A percentile compares a stretch with the other conserved stretches of the same genome.
These are phyloP conservation scores for Agroathelia rolfsii DNA, from an alignment of 1,284 basidiomycete species.

Conservation along the genomic window DNA sequence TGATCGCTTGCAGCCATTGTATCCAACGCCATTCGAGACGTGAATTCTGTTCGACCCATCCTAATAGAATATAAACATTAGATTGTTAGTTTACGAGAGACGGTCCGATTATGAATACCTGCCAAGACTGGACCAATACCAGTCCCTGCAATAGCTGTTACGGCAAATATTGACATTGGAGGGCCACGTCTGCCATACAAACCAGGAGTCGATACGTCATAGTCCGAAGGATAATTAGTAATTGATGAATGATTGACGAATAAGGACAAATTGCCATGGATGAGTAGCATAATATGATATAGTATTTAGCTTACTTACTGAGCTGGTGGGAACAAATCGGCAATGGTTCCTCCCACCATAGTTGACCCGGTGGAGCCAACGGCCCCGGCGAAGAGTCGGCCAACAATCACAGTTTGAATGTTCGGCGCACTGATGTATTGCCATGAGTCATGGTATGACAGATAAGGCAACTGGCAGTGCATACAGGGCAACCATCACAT, in stretches of 20 bases:
- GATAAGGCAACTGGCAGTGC: conserved; percentile 10
- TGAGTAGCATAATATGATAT: conserved; percentile 2
- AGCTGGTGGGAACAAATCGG: conserved; percentile 31
- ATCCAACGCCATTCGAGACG: conserved; percentile 59
- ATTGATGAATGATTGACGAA: not conserved
- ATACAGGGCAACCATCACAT: conserved; percentile 30
- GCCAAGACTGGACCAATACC: conserved; percentile 45
- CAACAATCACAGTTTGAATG: conserved; percentile 21
- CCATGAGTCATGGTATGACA: not conserved
- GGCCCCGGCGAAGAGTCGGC: conserved; percentile 18
- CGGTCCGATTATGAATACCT: too few relatives aligned
- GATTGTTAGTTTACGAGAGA: too few relatives aligned
- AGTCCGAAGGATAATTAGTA: too few relatives aligned
- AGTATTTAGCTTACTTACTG: conserved; percentile 15
- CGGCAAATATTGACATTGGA: conserved; percentile 48
- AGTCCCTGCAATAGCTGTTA: conserved; percentile 36
- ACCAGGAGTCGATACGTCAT: too few relatives aligned
- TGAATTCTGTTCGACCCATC: conserved; percentile 44
- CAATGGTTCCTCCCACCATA: conserved; percentile 55
- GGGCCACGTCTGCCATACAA: conserved; percentile 40
- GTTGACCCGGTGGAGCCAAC: conserved; percentile 48
- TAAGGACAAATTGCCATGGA: not conserved
- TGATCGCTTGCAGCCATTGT: conserved; percentile 55
- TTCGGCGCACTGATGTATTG: conserved; percentile 17
- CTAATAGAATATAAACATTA: too few relatives aligned